Evolutionary conservation across 2,329 filamentous ascomycete genomes (phyloP).

Genomic region (Fusarium sp.): DNA sequence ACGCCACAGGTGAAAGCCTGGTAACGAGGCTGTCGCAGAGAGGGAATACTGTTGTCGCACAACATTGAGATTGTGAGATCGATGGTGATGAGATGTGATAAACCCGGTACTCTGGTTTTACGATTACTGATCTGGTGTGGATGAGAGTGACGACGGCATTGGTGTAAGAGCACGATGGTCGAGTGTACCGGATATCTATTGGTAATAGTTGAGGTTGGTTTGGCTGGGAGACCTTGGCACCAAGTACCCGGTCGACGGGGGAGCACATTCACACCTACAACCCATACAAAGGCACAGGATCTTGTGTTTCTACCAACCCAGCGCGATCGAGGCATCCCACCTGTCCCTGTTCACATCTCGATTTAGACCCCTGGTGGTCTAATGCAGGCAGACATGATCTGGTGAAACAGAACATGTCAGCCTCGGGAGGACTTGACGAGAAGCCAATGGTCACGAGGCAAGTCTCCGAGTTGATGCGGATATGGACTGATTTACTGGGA

Average conservation of each 20-base stretch:
- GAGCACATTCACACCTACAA: background rate
- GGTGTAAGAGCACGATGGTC: background rate
- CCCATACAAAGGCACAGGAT: background rate
- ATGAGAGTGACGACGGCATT: background rate
- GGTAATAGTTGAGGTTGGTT: background rate
- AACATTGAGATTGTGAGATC: constrained; percentile 23
- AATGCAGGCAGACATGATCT: constrained; percentile 42
- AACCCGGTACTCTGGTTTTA: constrained; percentile 28
- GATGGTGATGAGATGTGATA: constrained; percentile 22
- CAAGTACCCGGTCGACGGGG: background rate
- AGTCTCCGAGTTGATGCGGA: constrained; percentile 8
- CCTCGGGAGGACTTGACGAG: constrained; percentile 15
- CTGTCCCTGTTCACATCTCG: constrained; percentile 27
- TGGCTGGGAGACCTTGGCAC: background rate
- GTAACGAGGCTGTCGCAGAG: constrained; percentile 6
- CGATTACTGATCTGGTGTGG: constrained; percentile 5
- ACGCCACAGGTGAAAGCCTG: constrained; percentile 17
- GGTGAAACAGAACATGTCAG: constrained; percentile 32
- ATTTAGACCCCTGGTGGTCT: constrained; percentile 38
- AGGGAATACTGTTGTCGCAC: constrained; percentile 24
- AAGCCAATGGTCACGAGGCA: constrained; percentile 26
- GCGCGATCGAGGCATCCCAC: constrained; percentile 21
- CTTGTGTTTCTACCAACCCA: constrained; percentile 11
- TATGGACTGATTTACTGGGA: constrained; percentile 4
- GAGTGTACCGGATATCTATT: background rate